Evolutionary conservation across 2,329 filamentous ascomycete genomes (phyloP), one percentile per base, ranked within the genome.

Genomic region (Fusarium fracticaudum): DNA sequence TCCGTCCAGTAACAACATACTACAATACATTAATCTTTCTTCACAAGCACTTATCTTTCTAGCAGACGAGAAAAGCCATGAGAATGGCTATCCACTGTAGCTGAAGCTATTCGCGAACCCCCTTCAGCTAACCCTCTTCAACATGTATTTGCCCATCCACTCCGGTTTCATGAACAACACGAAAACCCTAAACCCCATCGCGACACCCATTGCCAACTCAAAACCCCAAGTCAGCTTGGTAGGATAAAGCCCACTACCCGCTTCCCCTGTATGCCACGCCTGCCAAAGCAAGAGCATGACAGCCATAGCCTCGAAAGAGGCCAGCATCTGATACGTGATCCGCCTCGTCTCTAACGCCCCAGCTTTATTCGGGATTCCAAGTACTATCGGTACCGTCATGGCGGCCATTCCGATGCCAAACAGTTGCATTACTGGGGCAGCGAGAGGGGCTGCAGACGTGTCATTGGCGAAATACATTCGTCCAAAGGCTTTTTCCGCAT

Each of bases 21-120:
- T 29, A 1, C 20, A 3, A 47, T 15, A 22, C 4, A 22, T 29
- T 8, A 11, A 29, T 29, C 8, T 22, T 29, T 2, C 44, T 11
- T 18, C 14, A 6, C 6, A 29, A 47, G 6, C 18, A 9, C 20
- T 5, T 29, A 8, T 15, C 24, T 47, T 4, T 11, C 3, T 11
- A 8, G 18, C 13, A 4, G 26, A 15, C 15, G 13, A 22, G 18
- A 15, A 22, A 3, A 0, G 3, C 0, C 6, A 15, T 12, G 3
- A 15, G 15, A 3, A 22, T 29, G 6, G 15, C 26, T 29, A 8
- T 29, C 20, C 13, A 9, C 5, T 8, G 1, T 22, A 7, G 13
- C 45, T 22, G 9, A 5, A 14, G 9, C 8, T 29, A 29, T 29
- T 29, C 8, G 20, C 20, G 3, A 22, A 5, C 1, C 26, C 13